These are phyloP conservation scores for Fusarium torreyae DNA, from an alignment of 2,329 filamentous ascomycete species.

Conservation along the genomic window DNA sequence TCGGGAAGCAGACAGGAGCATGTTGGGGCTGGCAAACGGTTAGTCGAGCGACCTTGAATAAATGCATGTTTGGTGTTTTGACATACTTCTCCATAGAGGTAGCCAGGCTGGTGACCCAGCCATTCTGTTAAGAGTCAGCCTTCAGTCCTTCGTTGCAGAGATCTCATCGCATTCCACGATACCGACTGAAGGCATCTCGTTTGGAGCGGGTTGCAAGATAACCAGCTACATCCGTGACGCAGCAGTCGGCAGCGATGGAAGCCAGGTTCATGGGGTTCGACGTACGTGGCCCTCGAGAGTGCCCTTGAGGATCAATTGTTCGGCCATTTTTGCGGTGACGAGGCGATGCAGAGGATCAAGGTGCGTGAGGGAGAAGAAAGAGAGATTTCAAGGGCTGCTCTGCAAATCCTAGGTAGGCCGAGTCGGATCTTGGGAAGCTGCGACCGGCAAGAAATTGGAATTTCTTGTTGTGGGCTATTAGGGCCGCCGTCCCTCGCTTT, in stretches of 20 bases:
- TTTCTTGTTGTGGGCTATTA: conserved; percentile 51
- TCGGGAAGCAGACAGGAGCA: conserved; percentile 97
- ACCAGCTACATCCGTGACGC: conserved; percentile 38
- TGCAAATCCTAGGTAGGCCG: conserved; percentile 51
- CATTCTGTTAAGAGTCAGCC: conserved; percentile 71
- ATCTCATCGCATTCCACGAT: conserved; percentile 20
- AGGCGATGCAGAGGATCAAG: conserved; percentile 57
- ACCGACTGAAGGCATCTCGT: conserved; percentile 28
- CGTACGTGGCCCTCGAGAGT: conserved; percentile 96
- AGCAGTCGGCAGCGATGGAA: conserved; percentile 35
- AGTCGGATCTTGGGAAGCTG: conserved; percentile 47
- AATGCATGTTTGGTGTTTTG: conserved; percentile 17
- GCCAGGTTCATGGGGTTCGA: conserved; percentile 52
- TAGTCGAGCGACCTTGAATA: conserved; percentile 28
- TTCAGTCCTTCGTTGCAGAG: conserved; percentile 30
- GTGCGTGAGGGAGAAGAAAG: conserved; percentile 56
- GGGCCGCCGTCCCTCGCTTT: conserved; percentile 57
- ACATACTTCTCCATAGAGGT: conserved; percentile 98
- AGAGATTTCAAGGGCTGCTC: conserved; percentile 51
- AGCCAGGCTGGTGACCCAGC: conserved; percentile 98
- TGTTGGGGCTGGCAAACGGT: conserved; percentile 82
- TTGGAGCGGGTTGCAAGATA: conserved; percentile 25
- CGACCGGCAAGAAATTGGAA: too few species aligned
- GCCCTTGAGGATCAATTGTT: conserved; percentile 96
- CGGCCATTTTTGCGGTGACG: conserved; percentile 78